phyloP scores from a whole-genome alignment of 169 alveolate species.

The Amoebophrya sp. region DNA sequence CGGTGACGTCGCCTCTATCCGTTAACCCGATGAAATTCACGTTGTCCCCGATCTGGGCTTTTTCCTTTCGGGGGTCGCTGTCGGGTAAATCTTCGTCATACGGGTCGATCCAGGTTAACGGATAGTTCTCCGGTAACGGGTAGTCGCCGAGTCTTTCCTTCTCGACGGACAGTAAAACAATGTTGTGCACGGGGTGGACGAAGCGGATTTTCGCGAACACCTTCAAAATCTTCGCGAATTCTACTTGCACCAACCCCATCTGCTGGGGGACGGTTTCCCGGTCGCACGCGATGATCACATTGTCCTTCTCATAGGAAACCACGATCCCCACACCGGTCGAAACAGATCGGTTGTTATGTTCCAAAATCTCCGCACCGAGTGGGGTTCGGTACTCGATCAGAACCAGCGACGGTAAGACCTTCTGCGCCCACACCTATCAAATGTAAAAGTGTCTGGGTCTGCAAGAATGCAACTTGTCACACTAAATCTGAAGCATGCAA shows the following conservation, averaged over 20 bases:
- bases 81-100: too few relatives aligned
- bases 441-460: too few relatives aligned
- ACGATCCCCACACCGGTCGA: not conserved
- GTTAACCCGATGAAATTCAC: not conserved
- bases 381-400: not conserved
- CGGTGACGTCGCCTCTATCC: not conserved
- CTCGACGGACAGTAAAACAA: not conserved
- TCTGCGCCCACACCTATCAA: too few relatives aligned
- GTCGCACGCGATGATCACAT: not conserved
- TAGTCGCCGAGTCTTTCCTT: not conserved
- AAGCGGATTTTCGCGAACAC: not conserved
- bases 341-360: not conserved
- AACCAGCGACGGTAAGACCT: not conserved
- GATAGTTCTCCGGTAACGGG: not conserved
- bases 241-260: not conserved
- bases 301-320: not conserved
- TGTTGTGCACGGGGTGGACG: not conserved
- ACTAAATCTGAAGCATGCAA: too few relatives aligned
- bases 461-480: too few relatives aligned
- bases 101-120: too few relatives aligned
- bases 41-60: not conserved
- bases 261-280: not conserved
- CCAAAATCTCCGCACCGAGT: not conserved
- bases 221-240: not conserved
- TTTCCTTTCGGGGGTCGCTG: too few relatives aligned